A percentile compares a stretch with the other conserved stretches of the same genome.
phyloP scores from a whole-genome alignment of 2,329 filamentous ascomycete genomes.

The Ampelomyces quisqualis region DNA sequence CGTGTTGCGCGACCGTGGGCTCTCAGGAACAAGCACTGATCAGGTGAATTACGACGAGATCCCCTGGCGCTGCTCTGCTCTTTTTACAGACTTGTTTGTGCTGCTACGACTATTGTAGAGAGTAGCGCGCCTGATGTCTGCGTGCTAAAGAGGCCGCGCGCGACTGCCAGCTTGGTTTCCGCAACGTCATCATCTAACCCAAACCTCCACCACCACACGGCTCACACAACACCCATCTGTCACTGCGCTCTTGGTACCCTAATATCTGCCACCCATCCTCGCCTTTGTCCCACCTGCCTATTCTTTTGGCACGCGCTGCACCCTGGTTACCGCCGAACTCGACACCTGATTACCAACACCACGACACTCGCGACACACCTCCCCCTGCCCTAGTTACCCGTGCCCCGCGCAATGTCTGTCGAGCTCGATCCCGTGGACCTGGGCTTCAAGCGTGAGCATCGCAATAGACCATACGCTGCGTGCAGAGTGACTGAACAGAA shows the following conservation, averaged over 20 bases:
- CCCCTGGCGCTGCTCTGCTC: background rate
- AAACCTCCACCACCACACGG: slow-evolving; percentile 3
- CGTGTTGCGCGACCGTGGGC: background rate
- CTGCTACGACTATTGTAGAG: no score
- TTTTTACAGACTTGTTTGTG: no score
- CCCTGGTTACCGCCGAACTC: slow-evolving; percentile 11
- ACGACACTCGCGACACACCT: slow-evolving; percentile 17
- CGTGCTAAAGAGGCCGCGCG: no score
- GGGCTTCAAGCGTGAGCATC: slow-evolving; percentile 78
- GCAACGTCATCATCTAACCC: slow-evolving; percentile 1
- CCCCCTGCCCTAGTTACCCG: slow-evolving; percentile 12
- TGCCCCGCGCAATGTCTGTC: slow-evolving; percentile 75
- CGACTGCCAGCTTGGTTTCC: background rate
- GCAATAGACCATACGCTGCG: background rate
- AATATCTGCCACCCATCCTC: background rate
- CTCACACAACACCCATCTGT: background rate
- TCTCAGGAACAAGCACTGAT: background rate
- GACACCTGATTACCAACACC: slow-evolving; percentile 34
- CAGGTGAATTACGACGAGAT: background rate
- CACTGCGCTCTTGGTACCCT: slow-evolving; percentile 4
- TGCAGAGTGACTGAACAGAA: slow-evolving; percentile 18
- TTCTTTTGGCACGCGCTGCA: slow-evolving; percentile 18
- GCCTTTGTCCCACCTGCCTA: background rate
- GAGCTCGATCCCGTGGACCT: slow-evolving; percentile 90
- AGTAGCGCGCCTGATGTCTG: no score